Evolutionary conservation across 148 eudicot genomes (phyloP).

Genomic region (Pharnaceum exiguum): DNA sequence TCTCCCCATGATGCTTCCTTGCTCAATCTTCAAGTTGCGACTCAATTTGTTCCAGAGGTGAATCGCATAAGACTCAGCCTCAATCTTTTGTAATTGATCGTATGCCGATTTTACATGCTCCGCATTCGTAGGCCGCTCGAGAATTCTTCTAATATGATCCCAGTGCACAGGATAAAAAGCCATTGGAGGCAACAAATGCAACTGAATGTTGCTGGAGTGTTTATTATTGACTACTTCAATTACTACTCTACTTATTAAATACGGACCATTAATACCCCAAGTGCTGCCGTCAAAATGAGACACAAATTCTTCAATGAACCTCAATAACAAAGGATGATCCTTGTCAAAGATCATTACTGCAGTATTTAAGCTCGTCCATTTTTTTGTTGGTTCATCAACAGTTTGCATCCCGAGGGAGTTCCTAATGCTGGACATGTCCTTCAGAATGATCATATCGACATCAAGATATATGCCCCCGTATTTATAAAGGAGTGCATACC

Average conservation of each 20-base stretch:
- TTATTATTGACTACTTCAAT: constrained; percentile 1
- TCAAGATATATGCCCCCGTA: constrained; percentile 57
- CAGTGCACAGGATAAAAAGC: constrained; percentile 54
- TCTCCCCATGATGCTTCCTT: background rate
- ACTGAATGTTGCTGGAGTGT: constrained; percentile 17
- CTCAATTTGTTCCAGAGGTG: background rate
- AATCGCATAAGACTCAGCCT: background rate
- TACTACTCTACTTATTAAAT: constrained; percentile 52
- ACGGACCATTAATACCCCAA: constrained; percentile 67
- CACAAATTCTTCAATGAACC: constrained; percentile 52
- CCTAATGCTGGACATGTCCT: constrained; percentile 33
- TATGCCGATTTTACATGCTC: background rate
- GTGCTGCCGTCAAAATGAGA: constrained; percentile 39
- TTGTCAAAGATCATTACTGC: constrained; percentile 51
- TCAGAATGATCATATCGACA: constrained; percentile 41
- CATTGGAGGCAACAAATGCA: constrained; percentile 35
- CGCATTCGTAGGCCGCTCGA: constrained; percentile 22
- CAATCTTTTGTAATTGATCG: background rate
- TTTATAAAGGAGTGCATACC: constrained; percentile 44
- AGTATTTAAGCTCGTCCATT: constrained; percentile 56
- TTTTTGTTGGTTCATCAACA: constrained; percentile 13
- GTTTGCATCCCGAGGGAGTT: constrained; percentile 57
- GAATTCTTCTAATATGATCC: constrained; percentile 29
- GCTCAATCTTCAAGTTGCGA: background rate
- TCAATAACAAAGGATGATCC: constrained; percentile 35